Base-by-base conservation (phyloP, 140 eudicot species). In the Oenanthe javanica region DNA sequence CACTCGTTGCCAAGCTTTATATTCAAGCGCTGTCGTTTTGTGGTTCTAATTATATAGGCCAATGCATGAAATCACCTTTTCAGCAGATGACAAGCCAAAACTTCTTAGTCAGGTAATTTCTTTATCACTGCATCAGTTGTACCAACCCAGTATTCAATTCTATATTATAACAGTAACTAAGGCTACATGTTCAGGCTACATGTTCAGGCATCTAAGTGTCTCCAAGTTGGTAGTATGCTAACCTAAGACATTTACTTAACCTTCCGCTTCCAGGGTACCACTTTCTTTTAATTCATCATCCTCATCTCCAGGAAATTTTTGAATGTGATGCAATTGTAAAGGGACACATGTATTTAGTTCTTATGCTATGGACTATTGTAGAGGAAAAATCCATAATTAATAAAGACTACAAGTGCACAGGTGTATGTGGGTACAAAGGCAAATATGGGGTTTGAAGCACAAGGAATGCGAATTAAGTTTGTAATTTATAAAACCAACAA, bases 31-130 rank as follows among this genome's bases (percentile, higher is more conserved):
- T 77, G 81, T 77, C 50, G 15, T 46, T 36, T 48, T 21, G 21
- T 21, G 45, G 57, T 86, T 57, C 72, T 85, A 67, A 54, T 48
- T 54, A 31, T 87, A 85, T 84, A 93, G 98, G 92, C 90, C 91
- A 76, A 51, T 86, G 84, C 90, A 89, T 31, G 98, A 93, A 84
- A 86, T 93, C 36, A 91, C 96, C 14, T 86, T 93, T 76, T 93
- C 98, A 55, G 91, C 96, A 52, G 83, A 83, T 79, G 98, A 93
- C 84, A 93, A 88, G 87, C 93, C 94, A 57, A 93, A 91, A 88
- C 94, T 93, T 79, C 93, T 91, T 47, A 87, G 89, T 79, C 85
- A 85, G 96, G 98, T 93, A 89, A 80, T 51, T 61, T 4, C 14
- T 48, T 86, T 79, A 55, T 31, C 8, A 46, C 10, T 10, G 59